Percentiles rank a stretch among this genome's conserved stretches.
These are phyloP conservation scores for Aspergillus versicolor DNA, from an alignment of 2,329 filamentous ascomycete genomes.

Conservation along the genomic window DNA sequence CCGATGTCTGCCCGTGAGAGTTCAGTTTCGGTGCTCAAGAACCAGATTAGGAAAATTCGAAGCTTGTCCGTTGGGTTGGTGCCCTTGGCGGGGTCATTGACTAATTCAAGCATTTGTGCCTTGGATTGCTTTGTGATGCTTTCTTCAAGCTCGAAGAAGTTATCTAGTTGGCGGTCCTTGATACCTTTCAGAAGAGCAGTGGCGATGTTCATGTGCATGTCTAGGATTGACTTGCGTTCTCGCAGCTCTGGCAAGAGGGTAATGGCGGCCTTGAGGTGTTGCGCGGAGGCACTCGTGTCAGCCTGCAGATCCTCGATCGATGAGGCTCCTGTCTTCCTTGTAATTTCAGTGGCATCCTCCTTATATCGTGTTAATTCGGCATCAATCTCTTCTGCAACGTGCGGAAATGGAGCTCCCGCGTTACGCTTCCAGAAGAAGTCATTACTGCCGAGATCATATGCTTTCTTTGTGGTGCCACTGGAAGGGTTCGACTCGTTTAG, in stretches of 20 bases:
- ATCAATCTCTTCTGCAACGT: slow-evolving; percentile 95
- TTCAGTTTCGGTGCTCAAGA: slow-evolving; percentile 88
- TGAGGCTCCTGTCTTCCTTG: slow-evolving; percentile 88
- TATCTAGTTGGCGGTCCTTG: slow-evolving; percentile 91
- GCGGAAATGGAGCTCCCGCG: slow-evolving; percentile 84
- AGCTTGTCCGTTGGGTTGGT: slow-evolving; percentile 85
- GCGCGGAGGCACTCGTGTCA: slow-evolving; percentile 82
- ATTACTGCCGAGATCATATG: slow-evolving; percentile 83
- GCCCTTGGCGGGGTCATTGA: slow-evolving; percentile 79
- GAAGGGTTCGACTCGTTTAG: slow-evolving; percentile 73
- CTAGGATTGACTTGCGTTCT: slow-evolving; percentile 86
- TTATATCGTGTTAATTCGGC: slow-evolving; percentile 91
- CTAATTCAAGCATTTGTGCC: slow-evolving; percentile 79
- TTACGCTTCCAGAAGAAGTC: slow-evolving; percentile 99
- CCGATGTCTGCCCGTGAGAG: slow-evolving; percentile 78
- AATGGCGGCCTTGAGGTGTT: slow-evolving; percentile 94
- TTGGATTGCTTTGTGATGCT: slow-evolving; percentile 89
- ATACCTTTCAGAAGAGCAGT: slow-evolving; percentile 78
- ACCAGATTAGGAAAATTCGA: slow-evolving; percentile 95
- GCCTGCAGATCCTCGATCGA: slow-evolving; percentile 91
- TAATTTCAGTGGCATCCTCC: slow-evolving; percentile 90
- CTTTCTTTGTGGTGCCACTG: slow-evolving; percentile 77
- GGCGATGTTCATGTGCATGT: slow-evolving; percentile 99
- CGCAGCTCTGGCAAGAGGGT: slow-evolving; percentile 86
- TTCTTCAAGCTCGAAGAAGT: slow-evolving; percentile 94